Base-by-base conservation (phyloP, 2,329 filamentous ascomycete genomes). In the Colletotrichum endophyticum region DNA sequence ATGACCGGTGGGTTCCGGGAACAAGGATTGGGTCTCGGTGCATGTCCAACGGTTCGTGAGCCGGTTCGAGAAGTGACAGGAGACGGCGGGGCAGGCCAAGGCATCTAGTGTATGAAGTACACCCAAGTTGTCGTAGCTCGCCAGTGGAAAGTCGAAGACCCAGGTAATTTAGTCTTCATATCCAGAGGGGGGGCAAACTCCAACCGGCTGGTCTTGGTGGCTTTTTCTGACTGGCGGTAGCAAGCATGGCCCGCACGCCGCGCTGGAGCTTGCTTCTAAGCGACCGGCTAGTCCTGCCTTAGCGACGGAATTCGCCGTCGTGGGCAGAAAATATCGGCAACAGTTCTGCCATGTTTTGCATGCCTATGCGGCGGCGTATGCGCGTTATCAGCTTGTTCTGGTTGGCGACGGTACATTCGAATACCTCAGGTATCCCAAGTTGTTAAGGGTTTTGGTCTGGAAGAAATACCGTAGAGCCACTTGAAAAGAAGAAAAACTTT, bases 61-160 rank as follows among this genome's bases (percentile, higher is more conserved):
- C 74, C 74, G 74, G 74, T 73, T 76, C 73, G 73, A 73, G 68
- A 73, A 63, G n/a, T 73, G 70, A 69, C 73, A 76, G 73, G 13
- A 73, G 34, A 19, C 15, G 61, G 73, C 70, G 73, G 73, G 63
- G 70, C 70, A 15, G 27, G 57, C 73, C 57, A 76, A 28, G 28
- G 25, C 15, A 16, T n/a, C 66, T 66, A 66, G 70, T 53, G 44
- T 49, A 49, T 49, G 19, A 49, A 49, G 44, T 49, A 49, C n/a
- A 13, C 19, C 19, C 19, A 44, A 49, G 19, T 64, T 34, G 30
- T 70, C 72, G 63, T 70, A 76, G 34, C 32, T 69, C 36, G 19
- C 39, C 39, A 44, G 16, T 66, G 59, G 12, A 57, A 32, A 44
- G 63, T 49, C 59, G 22, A 66, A 27, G 44, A 22, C 56, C 39